Evolutionary conservation across 192 early-diverging fungal genomes (phyloP).

Genomic region (Entomortierella lignicola): DNA sequence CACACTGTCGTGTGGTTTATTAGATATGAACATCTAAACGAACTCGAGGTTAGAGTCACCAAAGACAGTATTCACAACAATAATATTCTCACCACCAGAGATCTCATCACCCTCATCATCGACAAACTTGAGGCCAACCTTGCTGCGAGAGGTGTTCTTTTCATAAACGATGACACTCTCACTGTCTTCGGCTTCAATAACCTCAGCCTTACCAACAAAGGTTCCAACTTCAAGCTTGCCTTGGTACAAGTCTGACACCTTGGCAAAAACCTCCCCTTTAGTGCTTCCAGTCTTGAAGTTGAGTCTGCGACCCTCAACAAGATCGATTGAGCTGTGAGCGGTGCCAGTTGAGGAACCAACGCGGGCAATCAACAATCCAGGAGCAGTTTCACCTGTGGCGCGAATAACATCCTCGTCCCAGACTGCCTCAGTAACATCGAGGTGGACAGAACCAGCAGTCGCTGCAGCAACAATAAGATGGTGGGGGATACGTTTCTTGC

Average conservation of each 20-base stretch:
- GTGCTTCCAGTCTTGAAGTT: neutral
- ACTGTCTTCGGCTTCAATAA: conserved; percentile 8
- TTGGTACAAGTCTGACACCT: conserved; percentile 27
- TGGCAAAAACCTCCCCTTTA: neutral
- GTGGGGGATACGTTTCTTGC: neutral
- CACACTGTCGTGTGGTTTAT: too few relatives aligned
- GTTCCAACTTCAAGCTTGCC: conserved; percentile 12
- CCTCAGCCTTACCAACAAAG: conserved; percentile 1
- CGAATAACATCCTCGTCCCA: neutral
- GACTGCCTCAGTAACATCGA: neutral
- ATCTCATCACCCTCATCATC: conserved; percentile 2
- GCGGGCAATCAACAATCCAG: conserved; percentile 12
- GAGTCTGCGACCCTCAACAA: conserved; percentile 11
- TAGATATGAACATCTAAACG: too few relatives aligned
- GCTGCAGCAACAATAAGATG: neutral
- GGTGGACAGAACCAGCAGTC: conserved; percentile 8
- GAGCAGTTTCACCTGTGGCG: conserved; percentile 1
- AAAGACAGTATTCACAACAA: conserved; percentile 4
- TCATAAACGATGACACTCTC: conserved; percentile 30
- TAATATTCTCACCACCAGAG: neutral
- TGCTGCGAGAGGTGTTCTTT: conserved; percentile 10
- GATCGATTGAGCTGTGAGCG: conserved; percentile 1
- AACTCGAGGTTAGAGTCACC: conserved; percentile 18
- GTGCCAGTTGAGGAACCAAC: neutral
- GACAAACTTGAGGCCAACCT: conserved; percentile 32